Evolutionary conservation across 768 basidiomycete species (phyloP).

Genomic region (Astraeus odoratus): DNA sequence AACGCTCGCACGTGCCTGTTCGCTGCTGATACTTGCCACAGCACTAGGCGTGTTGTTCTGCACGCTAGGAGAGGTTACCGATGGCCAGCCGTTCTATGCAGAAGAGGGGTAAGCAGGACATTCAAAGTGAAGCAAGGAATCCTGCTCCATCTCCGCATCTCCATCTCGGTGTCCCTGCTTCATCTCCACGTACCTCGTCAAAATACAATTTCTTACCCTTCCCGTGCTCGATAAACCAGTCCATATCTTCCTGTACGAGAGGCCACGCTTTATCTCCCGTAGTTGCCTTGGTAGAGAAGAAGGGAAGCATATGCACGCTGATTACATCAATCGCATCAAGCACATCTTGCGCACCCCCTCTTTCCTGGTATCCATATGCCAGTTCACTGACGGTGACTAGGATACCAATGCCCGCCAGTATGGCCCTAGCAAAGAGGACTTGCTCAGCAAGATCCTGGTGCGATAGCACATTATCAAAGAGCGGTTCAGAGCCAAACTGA

Average conservation of each 20-base stretch:
- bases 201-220: conserved; percentile 71
- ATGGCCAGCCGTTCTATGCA: conserved; percentile 72
- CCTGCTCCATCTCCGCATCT: too few species aligned
- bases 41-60: conserved; percentile 59
- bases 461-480: conserved; percentile 51
- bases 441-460: conserved; percentile 45
- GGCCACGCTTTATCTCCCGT: conserved; percentile 58
- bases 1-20: conserved; percentile 38
- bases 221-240: conserved; percentile 63
- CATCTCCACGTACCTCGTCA: conserved; percentile 44
- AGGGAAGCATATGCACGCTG: conserved; percentile 66
- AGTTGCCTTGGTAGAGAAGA: conserved; percentile 36
- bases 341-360: conserved; percentile 47
- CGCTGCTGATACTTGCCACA: conserved; percentile 53
- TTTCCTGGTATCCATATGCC: conserved; percentile 52
- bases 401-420: conserved; percentile 45
- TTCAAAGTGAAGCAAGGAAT: too few species aligned
- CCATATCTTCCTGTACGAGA: conserved; percentile 47
- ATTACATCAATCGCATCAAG: conserved; percentile 56
- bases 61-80: conserved; percentile 52
- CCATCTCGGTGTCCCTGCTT: too few species aligned
- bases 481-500: conserved; percentile 68
- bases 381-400: conserved; percentile 66
- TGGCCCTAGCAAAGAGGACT: conserved; percentile 42
- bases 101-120: neutral